These are phyloP conservation scores for Pseudonitzschia delicatissima DNA, from an alignment of 108 stramenopile genomes.

Conservation along the genomic window DNA sequence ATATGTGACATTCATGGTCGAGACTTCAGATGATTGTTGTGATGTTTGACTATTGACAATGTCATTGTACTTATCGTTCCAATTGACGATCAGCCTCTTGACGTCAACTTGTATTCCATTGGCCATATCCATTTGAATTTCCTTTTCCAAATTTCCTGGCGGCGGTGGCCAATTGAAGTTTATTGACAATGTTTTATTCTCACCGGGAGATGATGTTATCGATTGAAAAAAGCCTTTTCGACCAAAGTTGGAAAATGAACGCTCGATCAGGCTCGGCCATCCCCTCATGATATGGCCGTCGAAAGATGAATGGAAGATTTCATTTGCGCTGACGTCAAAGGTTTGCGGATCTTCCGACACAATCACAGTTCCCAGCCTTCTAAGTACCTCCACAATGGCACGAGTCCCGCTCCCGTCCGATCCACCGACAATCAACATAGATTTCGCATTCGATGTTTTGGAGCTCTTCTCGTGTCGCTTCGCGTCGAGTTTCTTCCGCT, in stretches of 20 bases:
- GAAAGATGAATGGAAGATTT: slow-evolving; percentile 10
- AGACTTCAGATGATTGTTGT: neutral
- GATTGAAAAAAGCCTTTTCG: slow-evolving; percentile 22
- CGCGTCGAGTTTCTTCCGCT: no score
- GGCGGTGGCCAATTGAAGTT: neutral
- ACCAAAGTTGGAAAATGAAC: slow-evolving; percentile 29
- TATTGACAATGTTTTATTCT: neutral
- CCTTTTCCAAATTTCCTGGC: neutral
- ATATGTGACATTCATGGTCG: slow-evolving; percentile 24
- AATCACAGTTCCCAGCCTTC: slow-evolving; percentile 56
- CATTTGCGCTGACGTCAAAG: slow-evolving; percentile 57
- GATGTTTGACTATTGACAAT: neutral
- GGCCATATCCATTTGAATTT: neutral
- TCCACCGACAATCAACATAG: slow-evolving; percentile 61
- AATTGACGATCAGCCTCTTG: neutral
- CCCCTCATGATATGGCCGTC: slow-evolving; percentile 31
- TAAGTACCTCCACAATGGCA: slow-evolving; percentile 53
- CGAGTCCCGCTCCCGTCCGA: slow-evolving; percentile 80
- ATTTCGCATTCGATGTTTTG: no score
- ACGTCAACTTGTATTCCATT: neutral
- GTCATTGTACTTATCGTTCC: neutral
- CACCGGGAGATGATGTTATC: slow-evolving; percentile 9
- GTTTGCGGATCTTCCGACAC: slow-evolving; percentile 63
- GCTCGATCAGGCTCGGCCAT: slow-evolving; percentile 63
- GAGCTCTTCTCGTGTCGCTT: no score